These are phyloP conservation scores for Talaromyces atroroseus DNA, from an alignment of 2,329 filamentous ascomycete species.

Conservation along the genomic window DNA sequence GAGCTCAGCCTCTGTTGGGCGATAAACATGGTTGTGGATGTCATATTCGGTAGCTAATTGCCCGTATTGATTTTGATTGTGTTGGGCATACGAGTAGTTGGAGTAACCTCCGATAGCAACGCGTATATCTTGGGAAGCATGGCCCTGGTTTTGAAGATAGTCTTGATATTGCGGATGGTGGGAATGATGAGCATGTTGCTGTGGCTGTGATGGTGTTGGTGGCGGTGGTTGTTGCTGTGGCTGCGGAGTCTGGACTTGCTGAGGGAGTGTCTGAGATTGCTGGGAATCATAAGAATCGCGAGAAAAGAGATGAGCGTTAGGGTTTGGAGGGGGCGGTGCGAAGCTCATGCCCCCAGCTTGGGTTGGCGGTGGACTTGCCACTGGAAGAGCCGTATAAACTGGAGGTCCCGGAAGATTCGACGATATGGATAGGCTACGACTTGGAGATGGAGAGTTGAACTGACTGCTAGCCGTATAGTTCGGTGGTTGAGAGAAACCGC, in stretches of 20 bases:
- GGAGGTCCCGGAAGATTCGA: constrained; percentile 23
- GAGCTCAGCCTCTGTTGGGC: constrained; percentile 41
- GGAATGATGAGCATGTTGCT: constrained; percentile 13
- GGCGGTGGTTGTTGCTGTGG: constrained; percentile 13
- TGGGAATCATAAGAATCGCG: constrained; percentile 23
- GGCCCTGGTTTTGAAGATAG: constrained; percentile 16
- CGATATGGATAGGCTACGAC: constrained; percentile 27
- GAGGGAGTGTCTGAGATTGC: neutral
- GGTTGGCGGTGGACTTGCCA: constrained; percentile 14
- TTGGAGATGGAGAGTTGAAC: constrained; percentile 17
- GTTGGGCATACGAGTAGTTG: constrained; percentile 38
- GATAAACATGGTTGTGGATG: constrained; percentile 43
- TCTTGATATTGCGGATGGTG: constrained; percentile 19
- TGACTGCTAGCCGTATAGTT: constrained; percentile 21
- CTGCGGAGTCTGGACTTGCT: neutral
- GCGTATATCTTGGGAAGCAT: constrained; percentile 12
- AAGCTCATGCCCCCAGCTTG: constrained; percentile 26
- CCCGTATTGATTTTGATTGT: constrained; percentile 19
- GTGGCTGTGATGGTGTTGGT: constrained; percentile 3
- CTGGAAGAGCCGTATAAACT: constrained; percentile 24
- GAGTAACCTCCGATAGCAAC: constrained; percentile 35
- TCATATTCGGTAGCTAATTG: constrained; percentile 32
- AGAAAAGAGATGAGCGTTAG: constrained; percentile 32
- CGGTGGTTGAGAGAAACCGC: constrained; percentile 20
- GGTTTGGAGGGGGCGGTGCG: constrained; percentile 28